These are phyloP conservation scores for Penicillium digitatum DNA, from an alignment of 2,329 filamentous ascomycete genomes.

Conservation along the genomic window DNA sequence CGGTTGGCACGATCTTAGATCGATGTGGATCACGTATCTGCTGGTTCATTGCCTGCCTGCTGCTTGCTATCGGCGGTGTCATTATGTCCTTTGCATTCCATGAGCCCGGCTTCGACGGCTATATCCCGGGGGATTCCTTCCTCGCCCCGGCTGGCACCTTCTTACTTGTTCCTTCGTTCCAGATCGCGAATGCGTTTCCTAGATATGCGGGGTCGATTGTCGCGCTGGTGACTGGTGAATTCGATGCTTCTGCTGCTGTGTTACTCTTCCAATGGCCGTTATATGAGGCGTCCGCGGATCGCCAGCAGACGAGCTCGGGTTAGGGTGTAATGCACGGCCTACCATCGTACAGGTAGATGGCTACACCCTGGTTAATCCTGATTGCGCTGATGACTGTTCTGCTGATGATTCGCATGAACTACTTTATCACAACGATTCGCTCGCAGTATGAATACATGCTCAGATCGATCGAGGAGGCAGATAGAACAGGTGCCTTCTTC, in stretches of 20 bases:
- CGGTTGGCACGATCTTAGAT: slow-evolving; percentile 80
- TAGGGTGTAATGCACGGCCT: slow-evolving; percentile 79
- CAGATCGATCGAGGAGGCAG: slow-evolving; percentile 56
- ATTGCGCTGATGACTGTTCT: slow-evolving; percentile 76
- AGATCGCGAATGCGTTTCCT: slow-evolving; percentile 78
- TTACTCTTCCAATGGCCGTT: slow-evolving; percentile 71
- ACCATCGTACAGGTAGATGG: slow-evolving; percentile 66
- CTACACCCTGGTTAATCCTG: slow-evolving; percentile 77
- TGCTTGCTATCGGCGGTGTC: slow-evolving; percentile 64
- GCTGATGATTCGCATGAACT: slow-evolving; percentile 81
- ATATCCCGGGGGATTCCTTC: slow-evolving; percentile 69
- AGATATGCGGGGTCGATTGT: slow-evolving; percentile 70
- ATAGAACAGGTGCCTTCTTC: slow-evolving; percentile 75
- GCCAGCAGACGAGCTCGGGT: slow-evolving; percentile 68
- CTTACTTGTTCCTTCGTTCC: slow-evolving; percentile 75
- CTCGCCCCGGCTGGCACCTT: slow-evolving; percentile 75
- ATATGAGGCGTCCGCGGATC: slow-evolving; percentile 64
- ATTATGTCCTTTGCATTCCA: slow-evolving; percentile 66
- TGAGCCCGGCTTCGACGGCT: slow-evolving; percentile 63
- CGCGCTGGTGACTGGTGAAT: slow-evolving; percentile 73
- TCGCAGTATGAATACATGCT: slow-evolving; percentile 79
- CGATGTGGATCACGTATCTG: slow-evolving; percentile 75
- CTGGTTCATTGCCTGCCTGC: slow-evolving; percentile 63
- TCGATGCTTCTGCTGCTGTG: slow-evolving; percentile 74
- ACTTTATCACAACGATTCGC: slow-evolving; percentile 82